A percentile compares a stretch with the other conserved stretches of the same genome.
These are phyloP conservation scores for Hyphopichia burtonii DNA, from an alignment of 1,139 yeast genomes.

Conservation along the genomic window DNA sequence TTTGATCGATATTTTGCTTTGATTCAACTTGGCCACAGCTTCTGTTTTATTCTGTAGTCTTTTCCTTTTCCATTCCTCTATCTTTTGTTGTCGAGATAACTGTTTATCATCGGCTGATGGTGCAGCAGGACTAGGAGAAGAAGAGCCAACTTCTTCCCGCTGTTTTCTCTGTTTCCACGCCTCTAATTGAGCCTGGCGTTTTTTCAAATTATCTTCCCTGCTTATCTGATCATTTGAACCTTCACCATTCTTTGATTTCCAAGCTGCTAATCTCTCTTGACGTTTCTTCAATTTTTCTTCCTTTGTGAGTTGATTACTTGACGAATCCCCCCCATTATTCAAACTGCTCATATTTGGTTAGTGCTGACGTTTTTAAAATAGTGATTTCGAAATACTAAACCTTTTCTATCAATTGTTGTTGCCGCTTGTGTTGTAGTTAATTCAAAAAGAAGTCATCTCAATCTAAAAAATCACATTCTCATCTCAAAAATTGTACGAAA, in stretches of 20 bases:
- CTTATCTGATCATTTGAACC: neutral
- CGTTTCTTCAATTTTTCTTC: conserved; percentile 36
- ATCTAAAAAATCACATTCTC: too few relatives aligned
- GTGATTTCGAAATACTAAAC: neutral
- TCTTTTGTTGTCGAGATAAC: conserved; percentile 25
- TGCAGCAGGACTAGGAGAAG: conserved; percentile 5
- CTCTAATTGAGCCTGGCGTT: conserved; percentile 39
- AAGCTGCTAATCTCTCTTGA: conserved; percentile 40
- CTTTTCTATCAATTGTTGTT: neutral
- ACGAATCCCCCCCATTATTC: conserved; percentile 1
- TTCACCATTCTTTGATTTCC: conserved; percentile 23
- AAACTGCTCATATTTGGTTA: neutral
- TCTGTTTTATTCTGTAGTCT: conserved; percentile 16
- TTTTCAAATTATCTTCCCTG: conserved; percentile 34
- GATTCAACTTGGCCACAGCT: too few relatives aligned
- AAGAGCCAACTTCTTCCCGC: conserved; percentile 1
- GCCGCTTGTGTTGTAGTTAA: neutral
- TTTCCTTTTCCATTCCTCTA: conserved; percentile 43
- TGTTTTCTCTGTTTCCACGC: conserved; percentile 31
- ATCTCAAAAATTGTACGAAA: too few relatives aligned
- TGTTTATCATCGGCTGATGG: conserved; percentile 11
- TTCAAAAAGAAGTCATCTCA: too few relatives aligned
- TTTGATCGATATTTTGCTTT: conserved; percentile 4
- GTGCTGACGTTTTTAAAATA: too few relatives aligned
- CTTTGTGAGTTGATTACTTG: conserved; percentile 15